Percentiles rank a stretch among this genome's conserved stretches.
These are phyloP conservation scores for Aspergillus ruber DNA, from an alignment of 2,329 filamentous ascomycete species.

Conservation along the genomic window DNA sequence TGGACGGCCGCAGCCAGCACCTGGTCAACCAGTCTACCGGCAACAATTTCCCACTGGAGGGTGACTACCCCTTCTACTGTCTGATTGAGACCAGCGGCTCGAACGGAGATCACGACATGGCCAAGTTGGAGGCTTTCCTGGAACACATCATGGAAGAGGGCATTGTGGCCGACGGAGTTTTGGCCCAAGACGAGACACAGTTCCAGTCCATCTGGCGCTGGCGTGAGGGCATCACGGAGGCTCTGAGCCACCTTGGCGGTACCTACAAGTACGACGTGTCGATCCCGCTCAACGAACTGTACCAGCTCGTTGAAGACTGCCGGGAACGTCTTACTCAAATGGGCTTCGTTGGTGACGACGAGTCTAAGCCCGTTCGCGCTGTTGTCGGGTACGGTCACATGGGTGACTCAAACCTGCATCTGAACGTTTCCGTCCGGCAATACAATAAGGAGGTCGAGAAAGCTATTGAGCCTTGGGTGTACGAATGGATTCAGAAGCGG, in stretches of 20 bases:
- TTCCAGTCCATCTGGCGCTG: slow-evolving; percentile 79
- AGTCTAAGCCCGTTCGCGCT: slow-evolving; percentile 71
- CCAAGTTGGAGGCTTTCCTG: slow-evolving; percentile 83
- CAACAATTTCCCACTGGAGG: slow-evolving; percentile 73
- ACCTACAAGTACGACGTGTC: slow-evolving; percentile 99
- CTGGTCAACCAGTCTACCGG: slow-evolving; percentile 69
- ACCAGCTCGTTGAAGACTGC: slow-evolving; percentile 81
- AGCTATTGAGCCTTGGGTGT: slow-evolving; percentile 86
- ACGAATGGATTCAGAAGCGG: slow-evolving; percentile 87
- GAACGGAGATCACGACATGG: slow-evolving; percentile 86
- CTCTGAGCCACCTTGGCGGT: slow-evolving; percentile 80
- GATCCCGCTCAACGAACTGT: slow-evolving; percentile 81
- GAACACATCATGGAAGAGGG: slow-evolving; percentile 86
- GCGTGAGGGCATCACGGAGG: slow-evolving; percentile 89
- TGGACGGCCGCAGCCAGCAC: slow-evolving; percentile 79
- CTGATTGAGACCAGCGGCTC: slow-evolving; percentile 94
- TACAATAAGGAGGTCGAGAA: slow-evolving; percentile 87
- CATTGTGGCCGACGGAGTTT: slow-evolving; percentile 79
- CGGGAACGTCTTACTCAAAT: slow-evolving; percentile 64
- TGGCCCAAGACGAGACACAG: slow-evolving; percentile 92
- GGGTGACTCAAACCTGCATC: slow-evolving; percentile 91
- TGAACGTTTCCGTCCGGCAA: slow-evolving; percentile 76
- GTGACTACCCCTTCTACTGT: slow-evolving; percentile 87
- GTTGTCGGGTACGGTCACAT: slow-evolving; percentile 98
- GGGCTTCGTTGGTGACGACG: slow-evolving; percentile 70